Percentiles rank a stretch among this genome's conserved stretches.
Conservation (phyloP, 257 asterid genomes). For the Agastache rugosa region DNA sequence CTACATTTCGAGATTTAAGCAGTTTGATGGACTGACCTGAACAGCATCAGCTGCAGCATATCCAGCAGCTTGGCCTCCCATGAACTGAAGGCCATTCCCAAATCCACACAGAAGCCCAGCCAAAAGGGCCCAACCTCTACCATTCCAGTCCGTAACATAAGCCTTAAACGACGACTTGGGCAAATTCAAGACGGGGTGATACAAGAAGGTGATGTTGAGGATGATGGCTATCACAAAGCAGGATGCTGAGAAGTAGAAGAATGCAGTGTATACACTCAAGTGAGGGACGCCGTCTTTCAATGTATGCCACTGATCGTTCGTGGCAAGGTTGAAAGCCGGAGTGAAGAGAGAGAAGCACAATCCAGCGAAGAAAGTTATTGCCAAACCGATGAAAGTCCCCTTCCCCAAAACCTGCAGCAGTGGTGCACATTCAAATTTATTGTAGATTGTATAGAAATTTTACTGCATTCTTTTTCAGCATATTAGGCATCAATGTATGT, state of each 20-base stretch:
- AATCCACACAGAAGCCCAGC: conserved; percentile 94
- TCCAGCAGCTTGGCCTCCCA: conserved; percentile 99
- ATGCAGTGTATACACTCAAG: conserved; percentile 82
- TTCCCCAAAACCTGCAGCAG: conserved; percentile 81
- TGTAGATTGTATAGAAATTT: neutral
- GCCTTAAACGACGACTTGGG: conserved; percentile 81
- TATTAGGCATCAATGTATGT: neutral
- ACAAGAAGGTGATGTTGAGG: conserved; percentile 74
- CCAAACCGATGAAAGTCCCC: conserved; percentile 76
- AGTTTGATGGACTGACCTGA: conserved; percentile 60
- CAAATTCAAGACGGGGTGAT: conserved; percentile 64
- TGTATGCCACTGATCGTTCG: conserved; percentile 91
- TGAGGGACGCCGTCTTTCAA: conserved; percentile 69
- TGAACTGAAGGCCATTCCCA: conserved; percentile 96
- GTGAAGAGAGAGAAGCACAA: conserved; percentile 83
- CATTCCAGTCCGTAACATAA: conserved; percentile 79
- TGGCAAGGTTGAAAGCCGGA: conserved; percentile 92
- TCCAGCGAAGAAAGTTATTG: conserved; percentile 87
- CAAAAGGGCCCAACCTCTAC: conserved; percentile 89
- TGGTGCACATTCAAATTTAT: neutral
- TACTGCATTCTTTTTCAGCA: neutral
- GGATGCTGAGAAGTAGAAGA: conserved; percentile 88
- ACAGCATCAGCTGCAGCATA: conserved; percentile 99
- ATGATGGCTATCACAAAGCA: conserved; percentile 72
- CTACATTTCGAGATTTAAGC: neutral